phyloP scores from a whole-genome alignment of 1,284 basidiomycete species.

The Trichosporon asahii region DNA sequence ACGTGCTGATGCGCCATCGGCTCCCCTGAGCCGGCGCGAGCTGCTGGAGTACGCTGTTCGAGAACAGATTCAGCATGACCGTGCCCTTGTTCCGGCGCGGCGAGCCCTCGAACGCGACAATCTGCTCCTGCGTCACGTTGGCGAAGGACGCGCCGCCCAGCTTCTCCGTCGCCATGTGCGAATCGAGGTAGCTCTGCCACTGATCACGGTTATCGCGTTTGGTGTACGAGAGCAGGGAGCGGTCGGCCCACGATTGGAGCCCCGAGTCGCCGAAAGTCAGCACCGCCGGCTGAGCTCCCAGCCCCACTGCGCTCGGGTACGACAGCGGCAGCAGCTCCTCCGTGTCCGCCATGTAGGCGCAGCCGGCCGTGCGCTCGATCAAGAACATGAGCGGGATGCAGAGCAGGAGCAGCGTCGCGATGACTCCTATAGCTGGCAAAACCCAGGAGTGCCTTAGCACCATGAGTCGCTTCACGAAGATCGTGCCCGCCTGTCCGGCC shows the following conservation, averaged over 20 bases:
- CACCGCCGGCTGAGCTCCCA: background rate
- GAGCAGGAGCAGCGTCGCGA: conserved; percentile 63
- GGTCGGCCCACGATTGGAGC: conserved; percentile 3
- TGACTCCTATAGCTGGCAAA: conserved; percentile 60
- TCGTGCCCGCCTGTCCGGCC: conserved; percentile 53
- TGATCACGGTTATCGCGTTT: background rate
- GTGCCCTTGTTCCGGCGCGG: conserved; percentile 52
- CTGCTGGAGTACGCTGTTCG: conserved; percentile 64
- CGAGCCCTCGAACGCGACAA: background rate
- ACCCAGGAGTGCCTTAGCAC: conserved; percentile 67
- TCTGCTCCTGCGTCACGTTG: background rate
- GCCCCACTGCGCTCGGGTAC: conserved; percentile 21
- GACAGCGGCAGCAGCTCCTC: conserved; percentile 21
- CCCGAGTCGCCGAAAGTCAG: background rate
- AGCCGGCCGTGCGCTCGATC: conserved; percentile 56
- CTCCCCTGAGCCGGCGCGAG: conserved; percentile 55
- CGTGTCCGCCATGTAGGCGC: conserved; percentile 35
- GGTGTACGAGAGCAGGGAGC: background rate
- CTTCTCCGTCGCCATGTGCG: conserved; percentile 18
- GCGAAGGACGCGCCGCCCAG: background rate
- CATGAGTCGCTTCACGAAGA: conserved; percentile 68
- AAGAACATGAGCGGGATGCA: conserved; percentile 67
- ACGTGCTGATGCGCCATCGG: conserved; percentile 60
- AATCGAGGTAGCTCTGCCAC: conserved; percentile 55
- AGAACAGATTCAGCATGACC: conserved; percentile 63